Evolutionary conservation across 2,329 filamentous ascomycete species (phyloP).

Genomic region (Fonsecaea multimorphosa): DNA sequence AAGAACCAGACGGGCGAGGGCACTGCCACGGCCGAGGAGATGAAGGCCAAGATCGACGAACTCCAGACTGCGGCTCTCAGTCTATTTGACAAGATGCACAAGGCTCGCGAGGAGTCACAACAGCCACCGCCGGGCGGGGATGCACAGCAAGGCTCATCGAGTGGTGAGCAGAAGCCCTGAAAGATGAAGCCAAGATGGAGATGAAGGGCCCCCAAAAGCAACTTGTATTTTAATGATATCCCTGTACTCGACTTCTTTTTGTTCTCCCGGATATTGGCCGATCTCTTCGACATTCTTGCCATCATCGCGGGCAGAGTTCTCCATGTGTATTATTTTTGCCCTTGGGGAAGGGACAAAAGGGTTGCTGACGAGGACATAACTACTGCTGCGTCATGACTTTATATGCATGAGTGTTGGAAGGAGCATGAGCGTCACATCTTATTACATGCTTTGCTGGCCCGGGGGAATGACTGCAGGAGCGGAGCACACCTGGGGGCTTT

Average conservation of each 20-base stretch:
- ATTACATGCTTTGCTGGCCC: background rate
- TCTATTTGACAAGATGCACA: conserved; percentile 99
- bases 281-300: conserved; percentile 11
- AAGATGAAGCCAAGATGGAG: conserved; percentile 12
- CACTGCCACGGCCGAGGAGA: conserved; percentile 81
- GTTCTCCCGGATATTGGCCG: conserved; percentile 6
- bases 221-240: conserved; percentile 42
- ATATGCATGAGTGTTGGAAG: conserved; percentile 10
- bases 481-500: background rate
- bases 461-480: conserved; percentile 3
- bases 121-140: conserved; percentile 53
- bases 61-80: conserved; percentile 94
- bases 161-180: conserved; percentile 56
- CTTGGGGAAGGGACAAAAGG: conserved; percentile 8
- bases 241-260: conserved; percentile 36
- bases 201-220: conserved; percentile 22
- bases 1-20: conserved; percentile 95
- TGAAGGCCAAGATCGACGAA: conserved; percentile 99
- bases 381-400: conserved; percentile 24
- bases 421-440: background rate
- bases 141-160: conserved; percentile 25
- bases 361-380: conserved; percentile 9
- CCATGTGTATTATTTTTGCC: conserved; percentile 18
- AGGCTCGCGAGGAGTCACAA: conserved; percentile 74
- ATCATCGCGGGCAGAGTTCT: conserved; percentile 22